phyloP scores from a whole-genome alignment of 1,284 basidiomycete genomes.

The Marasmius tenuissimus region DNA sequence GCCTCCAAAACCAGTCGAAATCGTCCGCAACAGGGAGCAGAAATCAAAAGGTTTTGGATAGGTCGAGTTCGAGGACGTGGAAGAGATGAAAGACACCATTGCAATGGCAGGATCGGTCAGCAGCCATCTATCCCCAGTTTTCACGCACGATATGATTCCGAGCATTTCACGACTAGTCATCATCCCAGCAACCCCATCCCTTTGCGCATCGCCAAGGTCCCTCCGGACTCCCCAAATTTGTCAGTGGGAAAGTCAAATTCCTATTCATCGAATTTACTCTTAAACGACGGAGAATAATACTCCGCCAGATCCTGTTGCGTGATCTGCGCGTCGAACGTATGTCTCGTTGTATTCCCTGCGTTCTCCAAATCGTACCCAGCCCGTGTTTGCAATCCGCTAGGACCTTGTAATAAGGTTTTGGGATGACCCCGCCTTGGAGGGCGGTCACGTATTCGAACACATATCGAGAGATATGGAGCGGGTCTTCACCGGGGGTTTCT shows the following conservation, averaged over 20 bases:
- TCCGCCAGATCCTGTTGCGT: slow-evolving; percentile 55
- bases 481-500: slow-evolving; percentile 61
- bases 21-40: slow-evolving; percentile 89
- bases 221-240: too few relatives aligned
- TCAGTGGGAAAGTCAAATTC: too few relatives aligned
- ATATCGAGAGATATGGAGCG: slow-evolving; percentile 51
- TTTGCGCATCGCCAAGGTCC: too few relatives aligned
- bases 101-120: slow-evolving; percentile 63
- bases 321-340: slow-evolving; percentile 48
- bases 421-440: slow-evolving; percentile 55
- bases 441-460: slow-evolving; percentile 53
- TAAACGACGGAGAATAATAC: slow-evolving; percentile 55
- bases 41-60: slow-evolving; percentile 99
- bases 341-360: slow-evolving; percentile 45
- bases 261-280: slow-evolving; percentile 62
- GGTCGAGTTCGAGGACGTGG: slow-evolving; percentile 87
- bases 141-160: slow-evolving; percentile 3
- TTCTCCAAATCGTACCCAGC: slow-evolving; percentile 58
- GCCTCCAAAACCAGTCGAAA: slow-evolving; percentile 86
- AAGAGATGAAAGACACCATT: slow-evolving; percentile 83
- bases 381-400: slow-evolving; percentile 57
- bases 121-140: slow-evolving; percentile 13
- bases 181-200: too few relatives aligned
- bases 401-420: slow-evolving; percentile 48
- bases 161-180: slow-evolving; percentile 16